Percentiles rank a stretch among this genome's conserved stretches.
These are phyloP conservation scores for Gloeophyllum trabeum DNA, from an alignment of 768 basidiomycete genomes.

Conservation along the genomic window DNA sequence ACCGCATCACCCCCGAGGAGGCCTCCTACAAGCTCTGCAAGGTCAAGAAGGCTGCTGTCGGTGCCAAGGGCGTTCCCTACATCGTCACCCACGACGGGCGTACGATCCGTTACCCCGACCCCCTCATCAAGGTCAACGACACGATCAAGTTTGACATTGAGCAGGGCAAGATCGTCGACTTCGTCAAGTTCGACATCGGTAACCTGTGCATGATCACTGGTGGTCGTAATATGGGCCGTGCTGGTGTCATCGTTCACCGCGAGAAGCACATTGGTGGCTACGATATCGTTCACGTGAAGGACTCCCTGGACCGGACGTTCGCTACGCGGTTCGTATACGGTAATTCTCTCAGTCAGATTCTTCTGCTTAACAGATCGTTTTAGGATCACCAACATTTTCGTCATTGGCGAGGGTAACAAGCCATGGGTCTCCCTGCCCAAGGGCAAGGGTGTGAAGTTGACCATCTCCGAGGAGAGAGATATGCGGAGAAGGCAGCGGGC, in stretches of 20 bases:
- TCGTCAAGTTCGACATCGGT: slow-evolving; percentile 93
- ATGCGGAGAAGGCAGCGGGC: slow-evolving; percentile 73
- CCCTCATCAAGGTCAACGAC: slow-evolving; percentile 90
- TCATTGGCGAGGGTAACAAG: slow-evolving; percentile 93
- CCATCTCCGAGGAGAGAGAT: slow-evolving; percentile 95
- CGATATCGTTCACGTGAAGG: slow-evolving; percentile 97
- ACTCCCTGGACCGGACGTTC: slow-evolving; percentile 89
- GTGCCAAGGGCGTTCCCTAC: slow-evolving; percentile 90
- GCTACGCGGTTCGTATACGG: slow-evolving; percentile 78
- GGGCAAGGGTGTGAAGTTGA: slow-evolving; percentile 96
- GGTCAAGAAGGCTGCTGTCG: slow-evolving; percentile 86
- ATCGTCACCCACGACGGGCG: slow-evolving; percentile 98
- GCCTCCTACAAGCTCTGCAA: slow-evolving; percentile 94
- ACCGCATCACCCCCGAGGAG: slow-evolving; percentile 98
- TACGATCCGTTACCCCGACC: slow-evolving; percentile 99
- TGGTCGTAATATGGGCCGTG: slow-evolving; percentile 99
- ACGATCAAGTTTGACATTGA: slow-evolving; percentile 96
- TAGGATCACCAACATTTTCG: slow-evolving; percentile 95
- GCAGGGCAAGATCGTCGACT: slow-evolving; percentile 86
- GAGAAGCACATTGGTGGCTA: slow-evolving; percentile 98
- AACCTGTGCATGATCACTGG: slow-evolving; percentile 98
- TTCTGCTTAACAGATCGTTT: neutral
- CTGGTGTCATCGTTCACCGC: slow-evolving; percentile 89
- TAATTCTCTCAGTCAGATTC: neutral
- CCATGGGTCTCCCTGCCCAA: slow-evolving; percentile 95